Base-by-base conservation (phyloP, 495 filamentous ascomycete species). In the Amphirosellinia nigrospora region DNA sequence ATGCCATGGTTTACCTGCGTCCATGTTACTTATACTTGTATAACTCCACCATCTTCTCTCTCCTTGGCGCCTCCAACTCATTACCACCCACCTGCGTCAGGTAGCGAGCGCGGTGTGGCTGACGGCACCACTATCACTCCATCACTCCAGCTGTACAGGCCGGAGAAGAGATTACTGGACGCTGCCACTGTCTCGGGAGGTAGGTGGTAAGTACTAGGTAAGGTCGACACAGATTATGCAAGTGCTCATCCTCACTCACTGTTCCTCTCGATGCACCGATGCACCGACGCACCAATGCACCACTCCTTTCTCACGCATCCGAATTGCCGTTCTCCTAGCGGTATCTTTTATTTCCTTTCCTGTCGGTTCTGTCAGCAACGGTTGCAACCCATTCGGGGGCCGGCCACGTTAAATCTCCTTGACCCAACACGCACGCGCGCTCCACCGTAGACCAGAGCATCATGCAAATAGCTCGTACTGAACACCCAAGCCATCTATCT, bases 291-390 rank as follows among this genome's bases (percentile, higher is more conserved):
- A n/a, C n/a, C n/a, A n/a, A n/a, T n/a, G n/a, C 30, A 21, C 46
- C 63, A 65, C 63, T 38, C 63, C n/a, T 41, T 32, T 53, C 63
- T 34, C 63, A 52, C 4, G 63, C 63, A 65, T 53, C 63, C 63
- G 46, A 65, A 65, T 46, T 65, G 63, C 63, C 45, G 63, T 21
- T 50, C 45, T 38, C 23, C 19, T 39, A 48, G n/a, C 34, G 1
- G 28, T 53, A 28, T 21, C 13, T 52, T 41, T 52, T 65, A 23
- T 53, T 53, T 53, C 63, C 63, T 28, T 53, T 39, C 46, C 21
- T 46, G 63, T 65, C 45, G 21, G 9, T 39, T 19, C 63, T 53
- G 45, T 53, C 63, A 65, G 63, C 63, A 65, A 19, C 32, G 34
- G 34, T n/a, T 65, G 63, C 46, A 65, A 19, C 45, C 45, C 21